A percentile compares a stretch with the other conserved stretches of the same genome.
Evolutionary conservation across 73 alveolate genomes (phyloP).

Genomic region (Uronychia binucleata): DNA sequence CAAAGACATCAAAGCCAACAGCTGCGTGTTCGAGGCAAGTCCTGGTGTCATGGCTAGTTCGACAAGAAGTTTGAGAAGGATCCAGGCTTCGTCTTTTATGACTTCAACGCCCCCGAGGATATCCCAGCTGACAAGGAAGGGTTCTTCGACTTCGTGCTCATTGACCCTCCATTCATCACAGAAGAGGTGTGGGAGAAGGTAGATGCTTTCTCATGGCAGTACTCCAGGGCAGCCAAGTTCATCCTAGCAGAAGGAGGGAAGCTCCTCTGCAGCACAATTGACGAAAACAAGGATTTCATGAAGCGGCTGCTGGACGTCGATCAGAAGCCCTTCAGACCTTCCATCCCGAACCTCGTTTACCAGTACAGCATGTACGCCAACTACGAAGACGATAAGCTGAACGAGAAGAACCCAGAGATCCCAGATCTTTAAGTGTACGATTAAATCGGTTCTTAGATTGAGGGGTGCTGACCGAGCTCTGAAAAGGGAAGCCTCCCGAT

Average conservation of each 20-base stretch:
- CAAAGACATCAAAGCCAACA: slow-evolving; percentile 71
- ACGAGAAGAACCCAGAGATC: slow-evolving; percentile 86
- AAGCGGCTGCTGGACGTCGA: slow-evolving; percentile 69
- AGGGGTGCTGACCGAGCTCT: too few relatives aligned
- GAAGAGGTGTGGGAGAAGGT: slow-evolving; percentile 92
- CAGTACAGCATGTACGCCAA: slow-evolving; percentile 86
- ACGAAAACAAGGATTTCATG: slow-evolving; percentile 85
- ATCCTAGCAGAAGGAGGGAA: slow-evolving; percentile 75
- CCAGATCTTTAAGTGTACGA: slow-evolving; percentile 54
- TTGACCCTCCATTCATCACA: slow-evolving; percentile 96
- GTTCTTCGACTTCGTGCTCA: slow-evolving; percentile 82
- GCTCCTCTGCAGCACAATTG: slow-evolving; percentile 82
- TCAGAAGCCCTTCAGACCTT: slow-evolving; percentile 77
- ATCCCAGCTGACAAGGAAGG: slow-evolving; percentile 64
- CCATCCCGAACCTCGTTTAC: slow-evolving; percentile 93
- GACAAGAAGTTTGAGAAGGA: slow-evolving; percentile 87
- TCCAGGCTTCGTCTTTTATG: slow-evolving; percentile 87
- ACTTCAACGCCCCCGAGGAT: slow-evolving; percentile 86
- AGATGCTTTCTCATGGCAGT: slow-evolving; percentile 21
- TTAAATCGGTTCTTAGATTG: too few relatives aligned
- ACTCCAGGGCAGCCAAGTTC: slow-evolving; percentile 78
- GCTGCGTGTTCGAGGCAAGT: slow-evolving; percentile 81
- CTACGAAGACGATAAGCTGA: slow-evolving; percentile 78
- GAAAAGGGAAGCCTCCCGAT: too few relatives aligned
- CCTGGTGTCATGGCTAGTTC: neutral